A percentile compares a stretch with the other conserved stretches of the same genome.
phyloP scores from a whole-genome alignment of 768 basidiomycete genomes.

The Tylopilus cervinicoccineus region DNA sequence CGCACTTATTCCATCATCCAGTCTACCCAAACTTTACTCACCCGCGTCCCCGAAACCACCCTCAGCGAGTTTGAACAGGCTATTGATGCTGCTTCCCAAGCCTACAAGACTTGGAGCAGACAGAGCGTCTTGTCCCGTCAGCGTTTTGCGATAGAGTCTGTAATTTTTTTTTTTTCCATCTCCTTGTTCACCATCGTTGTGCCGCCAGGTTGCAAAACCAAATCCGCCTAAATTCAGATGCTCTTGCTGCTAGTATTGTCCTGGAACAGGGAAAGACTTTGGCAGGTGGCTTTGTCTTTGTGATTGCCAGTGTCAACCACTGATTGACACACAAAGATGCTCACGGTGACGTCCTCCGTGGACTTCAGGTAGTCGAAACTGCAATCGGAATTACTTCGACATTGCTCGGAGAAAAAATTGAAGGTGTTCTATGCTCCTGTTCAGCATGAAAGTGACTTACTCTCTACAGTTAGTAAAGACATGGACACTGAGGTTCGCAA shows the following conservation, averaged over 20 bases:
- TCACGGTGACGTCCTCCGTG: conserved; percentile 90
- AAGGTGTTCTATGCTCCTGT: conserved; percentile 49
- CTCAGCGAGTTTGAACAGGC: conserved; percentile 76
- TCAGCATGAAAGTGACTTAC: conserved; percentile 14
- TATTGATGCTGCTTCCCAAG: conserved; percentile 76
- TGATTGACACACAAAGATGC: conserved; percentile 55
- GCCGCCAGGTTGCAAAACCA: conserved; percentile 74
- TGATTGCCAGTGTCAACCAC: neutral
- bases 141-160: conserved; percentile 83
- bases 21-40: conserved; percentile 89
- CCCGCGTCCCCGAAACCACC: conserved; percentile 88
- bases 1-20: conserved; percentile 27
- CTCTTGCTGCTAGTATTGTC: conserved; percentile 84
- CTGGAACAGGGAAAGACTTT: conserved; percentile 96
- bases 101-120: conserved; percentile 86
- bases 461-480: conserved; percentile 72
- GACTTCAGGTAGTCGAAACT: conserved; percentile 83
- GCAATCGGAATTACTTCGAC: conserved; percentile 79
- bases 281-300: conserved; percentile 47
- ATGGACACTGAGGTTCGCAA: conserved; percentile 92
- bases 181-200: conserved; percentile 1
- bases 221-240: conserved; percentile 81
- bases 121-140: conserved; percentile 85
- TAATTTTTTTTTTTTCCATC: conserved; percentile 11
- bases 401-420: conserved; percentile 87